Evolutionary conservation across 495 filamentous ascomycete genomes (phyloP).

Genomic region (Xylaria palmicola): DNA sequence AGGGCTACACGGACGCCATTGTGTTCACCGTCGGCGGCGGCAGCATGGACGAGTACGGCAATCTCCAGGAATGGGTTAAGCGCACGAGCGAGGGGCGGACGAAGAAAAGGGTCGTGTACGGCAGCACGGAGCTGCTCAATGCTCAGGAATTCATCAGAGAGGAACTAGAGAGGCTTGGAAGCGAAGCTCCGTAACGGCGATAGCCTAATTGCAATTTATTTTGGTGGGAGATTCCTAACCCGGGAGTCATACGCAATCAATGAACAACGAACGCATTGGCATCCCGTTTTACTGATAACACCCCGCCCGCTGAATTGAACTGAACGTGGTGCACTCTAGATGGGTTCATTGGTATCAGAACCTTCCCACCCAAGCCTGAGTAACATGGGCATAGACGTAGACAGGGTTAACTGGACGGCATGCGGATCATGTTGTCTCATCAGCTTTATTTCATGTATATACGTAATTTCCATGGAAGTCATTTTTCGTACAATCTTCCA

Average conservation of each 20-base stretch:
- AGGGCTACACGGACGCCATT: conserved; percentile 92
- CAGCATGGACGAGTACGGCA: conserved; percentile 99
- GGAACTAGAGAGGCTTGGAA: conserved; percentile 77
- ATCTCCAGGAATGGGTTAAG: conserved; percentile 92
- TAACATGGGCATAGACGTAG: too few species aligned
- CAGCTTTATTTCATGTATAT: not conserved
- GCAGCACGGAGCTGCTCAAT: conserved; percentile 90
- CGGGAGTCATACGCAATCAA: too few species aligned
- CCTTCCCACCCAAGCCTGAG: too few species aligned
- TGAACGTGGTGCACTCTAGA: too few species aligned
- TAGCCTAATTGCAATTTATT: not conserved
- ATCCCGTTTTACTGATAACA: too few species aligned
- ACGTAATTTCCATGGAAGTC: not conserved
- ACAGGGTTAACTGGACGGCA: too few species aligned
- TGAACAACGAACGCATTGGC: too few species aligned
- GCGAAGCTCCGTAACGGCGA: conserved; percentile 38
- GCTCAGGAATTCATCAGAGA: conserved; percentile 81
- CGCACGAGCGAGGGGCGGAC: conserved; percentile 59
- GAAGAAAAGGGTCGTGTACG: conserved; percentile 85
- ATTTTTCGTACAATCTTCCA: too few species aligned
- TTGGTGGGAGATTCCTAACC: too few species aligned
- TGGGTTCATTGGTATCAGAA: too few species aligned
- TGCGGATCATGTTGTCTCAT: not conserved
- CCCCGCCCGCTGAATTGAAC: not conserved
- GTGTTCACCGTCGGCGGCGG: conserved; percentile 97